Percentiles rank a stretch among this genome's conserved stretches.
phyloP scores from a whole-genome alignment of 108 stramenopile genomes.

The Seminavis robusta region DNA sequence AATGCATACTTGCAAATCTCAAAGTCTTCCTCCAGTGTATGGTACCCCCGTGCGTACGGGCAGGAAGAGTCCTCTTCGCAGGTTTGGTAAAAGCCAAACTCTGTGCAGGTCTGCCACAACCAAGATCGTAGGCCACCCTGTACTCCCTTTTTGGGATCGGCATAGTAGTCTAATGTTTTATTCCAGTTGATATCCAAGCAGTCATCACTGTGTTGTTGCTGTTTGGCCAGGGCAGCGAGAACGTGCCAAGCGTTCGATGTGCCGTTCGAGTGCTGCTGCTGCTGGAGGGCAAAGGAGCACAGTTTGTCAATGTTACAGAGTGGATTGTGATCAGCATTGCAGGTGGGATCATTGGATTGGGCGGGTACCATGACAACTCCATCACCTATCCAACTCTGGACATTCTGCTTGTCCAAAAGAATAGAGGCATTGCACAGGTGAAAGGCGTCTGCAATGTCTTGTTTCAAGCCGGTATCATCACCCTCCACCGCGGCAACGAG shows the following conservation, averaged over 20 bases:
- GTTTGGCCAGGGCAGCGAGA: neutral
- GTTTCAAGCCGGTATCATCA: constrained; percentile 10
- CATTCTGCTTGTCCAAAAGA: constrained; percentile 40
- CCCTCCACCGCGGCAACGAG: constrained; percentile 23
- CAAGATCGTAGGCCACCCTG: constrained; percentile 55
- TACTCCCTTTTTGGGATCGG: constrained; percentile 9
- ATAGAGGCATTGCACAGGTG: constrained; percentile 65
- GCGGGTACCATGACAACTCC: constrained; percentile 74
- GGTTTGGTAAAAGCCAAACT: constrained; percentile 96
- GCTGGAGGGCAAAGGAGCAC: no score
- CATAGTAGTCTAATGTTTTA: constrained; percentile 25
- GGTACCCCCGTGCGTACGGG: constrained; percentile 80
- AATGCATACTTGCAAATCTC: constrained; percentile 69
- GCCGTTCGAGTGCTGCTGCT: constrained; percentile 11
- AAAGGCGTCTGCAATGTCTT: constrained; percentile 51
- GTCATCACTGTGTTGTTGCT: constrained; percentile 15
- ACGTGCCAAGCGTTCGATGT: neutral
- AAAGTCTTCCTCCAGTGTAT: constrained; percentile 66
- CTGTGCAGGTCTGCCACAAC: constrained; percentile 94
- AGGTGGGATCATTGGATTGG: constrained; percentile 89
- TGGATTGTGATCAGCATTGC: constrained; percentile 33
- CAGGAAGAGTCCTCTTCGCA: constrained; percentile 65
- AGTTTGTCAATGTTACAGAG: constrained; percentile 80
- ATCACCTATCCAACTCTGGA: constrained; percentile 70
- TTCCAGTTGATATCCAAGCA: constrained; percentile 47